Evolutionary conservation across 495 filamentous ascomycete species (phyloP), one percentile per base, ranked within the genome.

Genomic region (Podospora bellae-mahoneyi): DNA sequence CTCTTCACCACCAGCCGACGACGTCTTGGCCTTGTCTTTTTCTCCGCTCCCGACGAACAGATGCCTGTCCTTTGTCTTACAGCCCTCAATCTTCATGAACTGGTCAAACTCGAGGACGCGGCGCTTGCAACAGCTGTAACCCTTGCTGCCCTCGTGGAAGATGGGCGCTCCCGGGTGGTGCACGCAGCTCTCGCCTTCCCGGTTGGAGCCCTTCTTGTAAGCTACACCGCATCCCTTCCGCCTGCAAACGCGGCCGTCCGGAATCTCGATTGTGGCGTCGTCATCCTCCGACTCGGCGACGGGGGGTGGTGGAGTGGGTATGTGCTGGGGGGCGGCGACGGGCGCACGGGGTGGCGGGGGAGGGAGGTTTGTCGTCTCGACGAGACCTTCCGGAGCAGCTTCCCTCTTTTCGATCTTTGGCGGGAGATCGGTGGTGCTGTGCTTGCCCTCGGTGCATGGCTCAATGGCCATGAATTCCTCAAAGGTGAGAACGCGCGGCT

Each of bases 81-180:
- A 99, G 1, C 95, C 95, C 64, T 91, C 87, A 61, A 99, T 93
- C 79, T 90, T 93, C 89, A 99, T 87, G 78, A 99, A 99, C 79
- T 98, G 89, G 77, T 99, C 95, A 74, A 99, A 99, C 75, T 99
- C 95, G 27, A 99, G 83, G 62, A 99, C 95, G 20, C 92, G 87
- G 72, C 91, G 83, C 86, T 98, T 98, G 82, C 95, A 99, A 84
- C 95, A 99, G 28, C 87, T 92, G 85, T 94, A 99, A 9, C 95
- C 95, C 82, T 99, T 99, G 78, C 89, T 94, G 26, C 94, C 95
- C 82, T 99, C 95, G 78, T 99, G 95, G 80, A 99, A 99, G 69
- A 98, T 87, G 28, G 94, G 91, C 6, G 81, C 84, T 28, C 94
- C 94, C 5, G 94, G 92, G 79, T 97, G 94, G 73, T 93, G 89